Conservation (phyloP, 345 rosid genomes). For the Cardiospermum halicacabum region DNA sequence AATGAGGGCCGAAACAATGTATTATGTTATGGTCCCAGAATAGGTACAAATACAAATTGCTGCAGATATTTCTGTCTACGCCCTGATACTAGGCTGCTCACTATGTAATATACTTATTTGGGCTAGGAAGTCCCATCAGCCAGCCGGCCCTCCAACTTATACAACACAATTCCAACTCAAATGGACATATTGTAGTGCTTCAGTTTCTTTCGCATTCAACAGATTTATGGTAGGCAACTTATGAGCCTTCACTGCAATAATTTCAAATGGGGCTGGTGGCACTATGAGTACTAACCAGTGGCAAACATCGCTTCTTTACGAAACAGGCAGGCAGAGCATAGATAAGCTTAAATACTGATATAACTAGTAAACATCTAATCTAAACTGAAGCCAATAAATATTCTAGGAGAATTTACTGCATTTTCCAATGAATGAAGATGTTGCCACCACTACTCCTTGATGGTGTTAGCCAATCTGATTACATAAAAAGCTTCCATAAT, state of each 20-base stretch:
- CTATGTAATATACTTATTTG: neutral
- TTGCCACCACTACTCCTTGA: neutral
- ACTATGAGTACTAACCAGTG: neutral
- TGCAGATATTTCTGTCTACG: neutral
- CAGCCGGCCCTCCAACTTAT: neutral
- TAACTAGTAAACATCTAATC: neutral
- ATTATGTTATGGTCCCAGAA: neutral
- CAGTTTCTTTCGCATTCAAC: neutral
- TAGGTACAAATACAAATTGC: neutral
- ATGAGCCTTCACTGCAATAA: neutral
- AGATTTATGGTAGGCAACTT: neutral
- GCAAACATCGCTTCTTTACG: neutral
- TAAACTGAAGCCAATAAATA: neutral
- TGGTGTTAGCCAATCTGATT: constrained; percentile 4
- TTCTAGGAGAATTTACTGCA: neutral
- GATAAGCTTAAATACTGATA: neutral
- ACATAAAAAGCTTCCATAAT: constrained; percentile 2
- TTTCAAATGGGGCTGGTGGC: neutral
- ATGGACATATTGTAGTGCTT: neutral
- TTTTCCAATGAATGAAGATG: neutral
- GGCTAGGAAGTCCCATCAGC: neutral
- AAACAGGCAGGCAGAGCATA: neutral
- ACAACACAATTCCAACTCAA: constrained; percentile 6
- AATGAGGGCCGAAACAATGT: neutral
- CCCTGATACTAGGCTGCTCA: neutral